Base-by-base conservation (phyloP, 805 yeast species). In the Suhomyces faveliae region DNA sequence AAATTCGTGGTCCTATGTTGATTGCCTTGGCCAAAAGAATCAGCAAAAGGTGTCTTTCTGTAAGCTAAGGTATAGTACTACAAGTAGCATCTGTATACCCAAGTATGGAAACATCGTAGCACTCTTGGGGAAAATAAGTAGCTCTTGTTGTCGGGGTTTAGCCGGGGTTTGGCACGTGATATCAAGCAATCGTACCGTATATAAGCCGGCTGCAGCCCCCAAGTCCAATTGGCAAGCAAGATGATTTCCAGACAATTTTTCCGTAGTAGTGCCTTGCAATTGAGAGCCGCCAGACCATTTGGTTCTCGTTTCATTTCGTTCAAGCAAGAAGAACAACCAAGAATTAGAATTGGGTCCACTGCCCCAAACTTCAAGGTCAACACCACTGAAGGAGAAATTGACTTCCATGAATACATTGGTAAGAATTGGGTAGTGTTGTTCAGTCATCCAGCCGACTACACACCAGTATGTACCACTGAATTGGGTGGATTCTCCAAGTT, bases 381-480 rank as follows among this genome's bases (percentile, higher is more conserved):
- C 44, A 77, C 89, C 42, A 81, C 89, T 25, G 70, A 73, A 54
- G 89, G 89, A 45, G 73, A 76, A 51, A 73, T 84, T 51, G 76
- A 78, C 52, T 83, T 84, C 72, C 84, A 84, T 66, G 78, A 80
- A 51, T 84, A 68, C 67, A 73, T 79, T 49, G 87, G 83, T 29
- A 73, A 76, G 60, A 67, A 74, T 48, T 84, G 90, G 89, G 76
- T 74, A 40, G 80, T 84, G 35, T 74, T 85, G 52, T 85, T 85
- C 70, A 81, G 87, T 25, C 89, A 85, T 63, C 90, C 90, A 47
- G 89, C 83, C 54, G 89, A 84, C 63, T 84, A 81, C 73, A 85
- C 90, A 17, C 90, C 90, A 29, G 87, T 85, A 42, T 85, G 90
- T 65, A 85, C 89, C 53, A 85, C 90, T 44, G 90, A 85, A 66